A percentile compares a stretch with the other conserved stretches of the same genome.
These are phyloP conservation scores for Phytophthora agathidicida DNA, from an alignment of 352 stramenopile genomes.

Conservation along the genomic window DNA sequence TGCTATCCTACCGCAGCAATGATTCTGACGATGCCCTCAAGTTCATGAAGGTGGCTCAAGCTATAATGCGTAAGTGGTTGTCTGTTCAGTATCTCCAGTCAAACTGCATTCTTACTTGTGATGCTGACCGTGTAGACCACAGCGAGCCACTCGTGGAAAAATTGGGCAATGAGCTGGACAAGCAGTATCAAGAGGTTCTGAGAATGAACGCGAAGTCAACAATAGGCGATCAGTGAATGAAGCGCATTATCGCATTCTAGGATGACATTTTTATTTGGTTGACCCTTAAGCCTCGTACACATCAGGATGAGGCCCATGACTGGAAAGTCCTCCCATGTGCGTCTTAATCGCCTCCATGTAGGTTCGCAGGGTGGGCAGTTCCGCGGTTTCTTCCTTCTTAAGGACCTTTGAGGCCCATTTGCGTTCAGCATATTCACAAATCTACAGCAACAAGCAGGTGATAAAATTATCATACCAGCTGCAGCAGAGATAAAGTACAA, in stretches of 20 bases:
- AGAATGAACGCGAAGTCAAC: slow-evolving; percentile 13
- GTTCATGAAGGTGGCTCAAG: slow-evolving; percentile 53
- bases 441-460: slow-evolving; percentile 38
- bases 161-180: slow-evolving; percentile 39
- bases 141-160: slow-evolving; percentile 35
- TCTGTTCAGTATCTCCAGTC: neutral
- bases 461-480: neutral
- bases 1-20: slow-evolving; percentile 38
- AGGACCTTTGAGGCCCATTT: slow-evolving; percentile 92
- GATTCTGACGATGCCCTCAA: slow-evolving; percentile 37
- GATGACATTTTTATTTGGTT: slow-evolving; percentile 1
- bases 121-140: slow-evolving; percentile 30
- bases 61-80: slow-evolving; percentile 43
- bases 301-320: slow-evolving; percentile 40
- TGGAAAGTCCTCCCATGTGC: slow-evolving; percentile 56
- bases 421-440: slow-evolving; percentile 93
- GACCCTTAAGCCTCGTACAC: slow-evolving; percentile 60
- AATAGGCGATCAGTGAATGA: neutral
- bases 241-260: neutral
- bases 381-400: slow-evolving; percentile 80
- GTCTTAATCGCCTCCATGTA: slow-evolving; percentile 84
- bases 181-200: slow-evolving; percentile 51
- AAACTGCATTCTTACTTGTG: slow-evolving; percentile 3
- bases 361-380: slow-evolving; percentile 66
- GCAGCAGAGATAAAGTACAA: neutral